A percentile compares a stretch with the other conserved stretches of the same genome.
Conservation (phyloP, 2,329 filamentous ascomycete genomes). For the Curvularia lunata region DNA sequence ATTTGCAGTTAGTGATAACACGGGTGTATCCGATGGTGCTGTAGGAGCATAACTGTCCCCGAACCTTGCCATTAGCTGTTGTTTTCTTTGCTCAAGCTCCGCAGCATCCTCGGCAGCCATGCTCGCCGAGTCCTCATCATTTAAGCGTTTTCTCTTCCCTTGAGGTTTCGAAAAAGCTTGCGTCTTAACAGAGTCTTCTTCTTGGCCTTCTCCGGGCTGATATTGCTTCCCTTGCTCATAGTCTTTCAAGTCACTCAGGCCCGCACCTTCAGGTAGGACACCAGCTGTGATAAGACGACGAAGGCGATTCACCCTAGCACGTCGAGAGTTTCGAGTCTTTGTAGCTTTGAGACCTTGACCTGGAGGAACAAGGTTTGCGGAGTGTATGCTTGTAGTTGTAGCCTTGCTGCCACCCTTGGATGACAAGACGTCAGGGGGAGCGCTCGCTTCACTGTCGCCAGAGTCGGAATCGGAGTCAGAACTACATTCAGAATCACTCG, state of each 20-base stretch:
- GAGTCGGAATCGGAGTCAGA: conserved; percentile 44
- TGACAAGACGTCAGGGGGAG: conserved; percentile 32
- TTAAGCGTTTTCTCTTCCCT: conserved; percentile 36
- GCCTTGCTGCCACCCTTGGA: conserved; percentile 24
- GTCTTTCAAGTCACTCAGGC: conserved; percentile 58
- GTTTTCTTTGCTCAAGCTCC: conserved; percentile 32
- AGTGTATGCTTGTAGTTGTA: neutral
- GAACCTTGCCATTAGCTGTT: conserved; percentile 33
- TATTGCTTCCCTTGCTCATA: conserved; percentile 48
- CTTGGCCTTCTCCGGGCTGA: conserved; percentile 1
- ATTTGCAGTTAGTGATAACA: conserved; percentile 3
- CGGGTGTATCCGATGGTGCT: conserved; percentile 3
- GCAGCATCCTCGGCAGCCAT: conserved; percentile 13
- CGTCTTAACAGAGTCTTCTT: neutral
- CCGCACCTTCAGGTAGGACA: conserved; percentile 58
- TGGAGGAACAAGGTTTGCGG: conserved; percentile 47
- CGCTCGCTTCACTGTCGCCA: conserved; percentile 48
- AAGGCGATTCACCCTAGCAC: conserved; percentile 58
- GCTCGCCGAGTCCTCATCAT: conserved; percentile 25
- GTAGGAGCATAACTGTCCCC: conserved; percentile 5
- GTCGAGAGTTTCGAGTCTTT: conserved; percentile 62
- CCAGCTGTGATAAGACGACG: conserved; percentile 61
- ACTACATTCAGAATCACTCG: conserved; percentile 38
- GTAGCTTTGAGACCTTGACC: conserved; percentile 60
- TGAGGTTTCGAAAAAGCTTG: conserved; percentile 15